Evolutionary conservation across 805 yeast genomes (phyloP).

Genomic region (Vanderwaltozyma tropicalis): DNA sequence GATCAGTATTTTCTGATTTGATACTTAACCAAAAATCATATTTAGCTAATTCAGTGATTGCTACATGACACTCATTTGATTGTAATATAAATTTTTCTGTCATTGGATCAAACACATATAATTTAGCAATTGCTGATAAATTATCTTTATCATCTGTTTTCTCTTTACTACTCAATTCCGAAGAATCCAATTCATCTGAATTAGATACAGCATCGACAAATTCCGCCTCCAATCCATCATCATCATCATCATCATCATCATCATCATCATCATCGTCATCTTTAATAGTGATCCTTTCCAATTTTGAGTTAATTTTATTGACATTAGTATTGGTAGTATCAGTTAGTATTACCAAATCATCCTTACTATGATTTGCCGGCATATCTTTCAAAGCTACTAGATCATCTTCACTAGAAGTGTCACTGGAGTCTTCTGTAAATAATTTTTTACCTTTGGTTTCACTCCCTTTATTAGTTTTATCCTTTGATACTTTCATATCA

Average conservation of each 20-base stretch:
- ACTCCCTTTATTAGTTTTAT: too few relatives aligned
- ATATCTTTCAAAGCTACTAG: too few relatives aligned
- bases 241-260: constrained; percentile 42
- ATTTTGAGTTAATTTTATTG: too few relatives aligned
- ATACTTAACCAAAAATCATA: constrained; percentile 49
- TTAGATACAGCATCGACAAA: constrained; percentile 12
- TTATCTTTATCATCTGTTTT: background rate
- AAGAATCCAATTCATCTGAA: background rate
- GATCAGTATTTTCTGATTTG: constrained; percentile 17
- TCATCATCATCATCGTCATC: constrained; percentile 54
- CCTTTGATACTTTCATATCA: too few relatives aligned
- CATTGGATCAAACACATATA: constrained; percentile 49
- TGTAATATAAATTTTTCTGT: constrained; percentile 39
- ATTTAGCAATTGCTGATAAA: constrained; percentile 22
- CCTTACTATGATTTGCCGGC: too few relatives aligned
- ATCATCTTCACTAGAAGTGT: too few relatives aligned
- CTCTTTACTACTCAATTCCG: too few relatives aligned
- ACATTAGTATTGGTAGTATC: too few relatives aligned
- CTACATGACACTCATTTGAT: constrained; percentile 26
- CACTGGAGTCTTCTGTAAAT: too few relatives aligned
- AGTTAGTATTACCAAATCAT: too few relatives aligned
- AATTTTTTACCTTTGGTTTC: too few relatives aligned
- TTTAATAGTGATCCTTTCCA: too few relatives aligned
- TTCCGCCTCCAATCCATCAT: constrained; percentile 6
- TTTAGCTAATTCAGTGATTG: constrained; percentile 35